Evolutionary conservation across 495 filamentous ascomycete genomes (phyloP), one percentile per base, ranked within the genome.

Genomic region (Sordaria brevicollis): DNA sequence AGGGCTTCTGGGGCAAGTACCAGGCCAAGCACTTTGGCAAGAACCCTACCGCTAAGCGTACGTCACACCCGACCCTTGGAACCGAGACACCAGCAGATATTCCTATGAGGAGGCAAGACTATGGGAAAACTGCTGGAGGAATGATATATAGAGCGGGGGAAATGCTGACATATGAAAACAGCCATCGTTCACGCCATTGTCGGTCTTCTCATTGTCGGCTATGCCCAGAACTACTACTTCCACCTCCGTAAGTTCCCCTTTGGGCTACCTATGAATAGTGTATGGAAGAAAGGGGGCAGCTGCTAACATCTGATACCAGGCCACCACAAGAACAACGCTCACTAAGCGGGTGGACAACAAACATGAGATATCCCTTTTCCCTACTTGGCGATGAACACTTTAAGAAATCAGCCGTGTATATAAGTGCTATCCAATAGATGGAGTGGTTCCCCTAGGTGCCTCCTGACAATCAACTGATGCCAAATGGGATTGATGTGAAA

Each of bases 181-280:
- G 95, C 95, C 71, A 83, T 98, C 74, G 84, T 92, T 72, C 95
- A 99, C 81, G 86, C 90, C 74, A 93, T 99, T 76, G 89, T 83
- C 67, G 83, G 84, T 73, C 81, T 99, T 65, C 80, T 94, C 71
- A 79, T 87, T 69, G 74, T 97, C 71, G 93, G 93, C 74, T 99
- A 99, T 83, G 90, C 91, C 72, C 91, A 97, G 84, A 91, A 95
- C 82, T 99, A 99, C 89, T 98, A 99, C 87, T 98, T 96, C 91
- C 96, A 99, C 83, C 88, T 98, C 74, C 93, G 95, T 99, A 89
- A 79, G 93, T 87, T 69, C 2, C 34, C 13, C 7, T 11, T n/a
- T 70, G 29, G 10, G 33, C 38, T 31, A 9, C 1, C 6, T 33
- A 8, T 36, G 35, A 9, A 8, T 9, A 36, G 35, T 36, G 7